These are phyloP conservation scores for Scytalidium lignicola DNA, from an alignment of 2,329 filamentous ascomycete species.

Conservation along the genomic window DNA sequence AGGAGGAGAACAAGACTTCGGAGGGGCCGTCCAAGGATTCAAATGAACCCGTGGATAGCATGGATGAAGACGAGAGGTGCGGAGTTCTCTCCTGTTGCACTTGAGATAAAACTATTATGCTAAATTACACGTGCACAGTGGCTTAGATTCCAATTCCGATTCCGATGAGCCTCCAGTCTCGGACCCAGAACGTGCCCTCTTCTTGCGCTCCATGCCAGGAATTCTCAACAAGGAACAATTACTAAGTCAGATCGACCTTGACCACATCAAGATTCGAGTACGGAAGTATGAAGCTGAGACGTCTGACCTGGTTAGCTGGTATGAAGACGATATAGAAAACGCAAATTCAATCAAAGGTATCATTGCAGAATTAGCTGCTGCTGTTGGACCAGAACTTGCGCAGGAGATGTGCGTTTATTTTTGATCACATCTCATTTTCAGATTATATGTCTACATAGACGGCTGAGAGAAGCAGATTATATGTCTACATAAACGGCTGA, in stretches of 20 bases:
- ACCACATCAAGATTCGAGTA: slow-evolving; percentile 47
- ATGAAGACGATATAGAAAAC: slow-evolving; percentile 44
- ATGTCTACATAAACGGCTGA: too few species aligned
- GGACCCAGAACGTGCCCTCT: slow-evolving; percentile 39
- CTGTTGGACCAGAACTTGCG: slow-evolving; percentile 56
- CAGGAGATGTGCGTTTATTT: slow-evolving; percentile 56
- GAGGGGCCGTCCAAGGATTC: slow-evolving; percentile 1
- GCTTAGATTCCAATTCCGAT: slow-evolving; percentile 9
- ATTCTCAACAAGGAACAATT: slow-evolving; percentile 53
- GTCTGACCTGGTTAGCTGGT: slow-evolving; percentile 56
- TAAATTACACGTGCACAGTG: not conserved
- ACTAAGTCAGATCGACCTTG: slow-evolving; percentile 46
- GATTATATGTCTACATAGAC: too few species aligned
- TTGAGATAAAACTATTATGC: not conserved
- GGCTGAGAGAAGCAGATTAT: not conserved
- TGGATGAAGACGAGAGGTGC: slow-evolving; percentile 10
- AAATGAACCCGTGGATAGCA: not conserved
- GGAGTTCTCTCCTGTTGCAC: not conserved
- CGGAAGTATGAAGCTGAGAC: slow-evolving; percentile 34
- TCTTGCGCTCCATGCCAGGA: slow-evolving; percentile 62
- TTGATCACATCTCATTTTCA: not conserved
- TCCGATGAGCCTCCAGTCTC: slow-evolving; percentile 5
- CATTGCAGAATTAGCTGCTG: slow-evolving; percentile 63
- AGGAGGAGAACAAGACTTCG: not conserved
- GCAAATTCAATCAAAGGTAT: slow-evolving; percentile 51